A percentile compares a stretch with the other conserved stretches of the same genome.
phyloP scores from a whole-genome alignment of 1,284 basidiomycete genomes.

The Cryptococcus floricola region DNA sequence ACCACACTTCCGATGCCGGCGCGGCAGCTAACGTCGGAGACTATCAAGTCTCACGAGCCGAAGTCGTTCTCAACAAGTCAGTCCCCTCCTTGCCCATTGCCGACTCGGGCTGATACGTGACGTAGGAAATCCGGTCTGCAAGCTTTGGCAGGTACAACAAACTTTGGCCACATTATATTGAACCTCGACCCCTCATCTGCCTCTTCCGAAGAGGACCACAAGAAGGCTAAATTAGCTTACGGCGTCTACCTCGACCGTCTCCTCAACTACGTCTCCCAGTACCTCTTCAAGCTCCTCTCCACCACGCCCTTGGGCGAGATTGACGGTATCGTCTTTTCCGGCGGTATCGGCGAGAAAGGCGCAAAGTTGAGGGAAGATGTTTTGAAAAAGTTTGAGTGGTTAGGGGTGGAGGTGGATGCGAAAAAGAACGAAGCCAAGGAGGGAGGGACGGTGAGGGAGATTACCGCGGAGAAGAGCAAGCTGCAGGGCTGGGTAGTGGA shows the following conservation, averaged over 20 bases:
- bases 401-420: constrained; percentile 59
- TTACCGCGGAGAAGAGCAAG: constrained; percentile 43
- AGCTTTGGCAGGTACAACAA: constrained; percentile 69
- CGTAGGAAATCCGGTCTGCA: constrained; percentile 58
- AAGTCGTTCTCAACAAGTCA: constrained; percentile 71
- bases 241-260: constrained; percentile 71
- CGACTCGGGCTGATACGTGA: neutral
- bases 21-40: constrained; percentile 56
- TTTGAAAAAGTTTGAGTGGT: constrained; percentile 55
- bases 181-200: constrained; percentile 37
- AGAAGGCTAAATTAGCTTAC: constrained; percentile 59
- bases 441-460: constrained; percentile 41
- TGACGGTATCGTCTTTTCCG: constrained; percentile 77
- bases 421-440: constrained; percentile 47
- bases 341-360: constrained; percentile 77
- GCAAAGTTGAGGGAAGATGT: constrained; percentile 61
- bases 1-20: constrained; percentile 66
- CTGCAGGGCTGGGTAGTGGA: constrained; percentile 51
- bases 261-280: constrained; percentile 65
- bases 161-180: constrained; percentile 63
- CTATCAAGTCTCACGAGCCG: constrained; percentile 62
- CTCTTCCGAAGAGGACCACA: constrained; percentile 34
- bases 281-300: constrained; percentile 63
- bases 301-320: constrained; percentile 51
- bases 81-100: constrained; percentile 24